These are phyloP conservation scores for Dillenia suffruticosa DNA, from an alignment of 164 flowering plant genomes.

Conservation along the genomic window DNA sequence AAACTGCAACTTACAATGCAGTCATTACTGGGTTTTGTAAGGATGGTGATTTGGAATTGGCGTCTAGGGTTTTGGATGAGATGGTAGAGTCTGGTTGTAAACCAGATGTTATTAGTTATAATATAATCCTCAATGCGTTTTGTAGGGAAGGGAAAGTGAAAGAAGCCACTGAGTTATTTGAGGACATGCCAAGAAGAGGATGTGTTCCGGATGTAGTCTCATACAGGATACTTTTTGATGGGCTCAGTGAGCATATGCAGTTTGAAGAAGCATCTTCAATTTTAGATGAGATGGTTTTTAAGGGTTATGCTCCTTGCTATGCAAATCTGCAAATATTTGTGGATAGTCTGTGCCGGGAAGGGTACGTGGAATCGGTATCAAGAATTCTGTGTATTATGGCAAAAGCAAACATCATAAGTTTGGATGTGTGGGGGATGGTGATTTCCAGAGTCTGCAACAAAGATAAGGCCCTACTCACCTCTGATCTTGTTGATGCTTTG, in stretches of 20 bases:
- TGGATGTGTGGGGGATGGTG: constrained; percentile 36
- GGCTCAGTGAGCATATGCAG: constrained; percentile 38
- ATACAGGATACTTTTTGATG: constrained; percentile 57
- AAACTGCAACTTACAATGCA: constrained; percentile 57
- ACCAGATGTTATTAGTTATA: constrained; percentile 63
- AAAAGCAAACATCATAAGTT: constrained; percentile 33
- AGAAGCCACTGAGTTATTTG: constrained; percentile 62
- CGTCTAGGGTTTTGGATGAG: constrained; percentile 35
- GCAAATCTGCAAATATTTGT: constrained; percentile 33
- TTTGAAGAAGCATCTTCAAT: constrained; percentile 47
- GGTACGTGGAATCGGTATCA: constrained; percentile 30
- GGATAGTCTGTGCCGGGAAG: constrained; percentile 27
- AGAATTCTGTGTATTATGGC: constrained; percentile 30
- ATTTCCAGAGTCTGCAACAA: constrained; percentile 25
- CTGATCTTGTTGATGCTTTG: constrained; percentile 25
- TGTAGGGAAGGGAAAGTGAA: constrained; percentile 50
- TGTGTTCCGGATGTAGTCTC: constrained; percentile 70
- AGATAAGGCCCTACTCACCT: constrained; percentile 11
- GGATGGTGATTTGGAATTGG: constrained; percentile 48
- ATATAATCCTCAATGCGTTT: constrained; percentile 39
- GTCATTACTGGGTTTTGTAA: constrained; percentile 56
- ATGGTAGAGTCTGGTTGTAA: constrained; percentile 50
- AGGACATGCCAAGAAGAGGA: constrained; percentile 70
- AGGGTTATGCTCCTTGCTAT: constrained; percentile 39
- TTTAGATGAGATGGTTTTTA: constrained; percentile 79